Conservation (phyloP, 345 rosid species). For the Syzygium jambos region DNA sequence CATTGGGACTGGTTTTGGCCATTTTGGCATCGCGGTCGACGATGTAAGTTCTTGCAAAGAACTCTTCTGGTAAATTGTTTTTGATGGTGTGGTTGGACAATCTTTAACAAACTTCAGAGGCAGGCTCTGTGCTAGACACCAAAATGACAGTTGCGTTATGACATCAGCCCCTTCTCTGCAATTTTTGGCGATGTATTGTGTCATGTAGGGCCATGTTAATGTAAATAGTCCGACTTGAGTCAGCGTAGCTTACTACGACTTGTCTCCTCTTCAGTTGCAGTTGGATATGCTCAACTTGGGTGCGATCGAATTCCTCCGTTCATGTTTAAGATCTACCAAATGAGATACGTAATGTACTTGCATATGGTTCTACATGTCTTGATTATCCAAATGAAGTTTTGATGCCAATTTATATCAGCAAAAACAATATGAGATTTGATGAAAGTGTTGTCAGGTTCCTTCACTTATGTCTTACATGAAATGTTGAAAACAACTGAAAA, state of each 20-base stretch:
- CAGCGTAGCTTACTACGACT: background rate
- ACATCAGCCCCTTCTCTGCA: background rate
- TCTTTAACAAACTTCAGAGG: background rate
- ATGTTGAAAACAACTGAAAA: background rate
- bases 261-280: background rate
- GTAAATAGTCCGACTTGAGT: background rate
- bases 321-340: background rate
- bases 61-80: background rate
- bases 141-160: background rate
- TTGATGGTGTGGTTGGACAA: background rate
- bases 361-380: background rate
- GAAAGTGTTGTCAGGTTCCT: background rate
- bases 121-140: background rate
- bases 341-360: background rate
- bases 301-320: background rate
- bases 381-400: background rate
- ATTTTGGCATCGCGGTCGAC: slow-evolving; percentile 90
- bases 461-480: background rate
- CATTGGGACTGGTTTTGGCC: slow-evolving; percentile 89
- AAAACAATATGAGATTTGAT: background rate
- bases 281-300: background rate
- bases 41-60: slow-evolving; percentile 54
- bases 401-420: background rate
- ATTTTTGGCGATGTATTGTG: background rate
- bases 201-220: background rate